phyloP scores from a whole-genome alignment of 2,329 filamentous ascomycete species.

The Calonectria ilicicola region DNA sequence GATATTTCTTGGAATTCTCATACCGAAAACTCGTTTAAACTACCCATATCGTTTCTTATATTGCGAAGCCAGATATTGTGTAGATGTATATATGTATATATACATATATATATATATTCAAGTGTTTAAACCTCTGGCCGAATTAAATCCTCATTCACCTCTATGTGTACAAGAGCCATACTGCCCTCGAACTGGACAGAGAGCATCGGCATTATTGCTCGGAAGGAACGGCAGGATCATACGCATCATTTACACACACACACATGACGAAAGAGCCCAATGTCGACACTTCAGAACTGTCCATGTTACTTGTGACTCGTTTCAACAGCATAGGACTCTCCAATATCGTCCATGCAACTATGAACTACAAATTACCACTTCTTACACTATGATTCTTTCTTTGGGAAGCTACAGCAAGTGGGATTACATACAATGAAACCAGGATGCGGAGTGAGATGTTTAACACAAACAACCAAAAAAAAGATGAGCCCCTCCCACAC shows the following conservation, averaged over 20 bases:
- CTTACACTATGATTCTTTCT: slow-evolving; percentile 4
- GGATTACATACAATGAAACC: slow-evolving; percentile 23
- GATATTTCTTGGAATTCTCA: background rate
- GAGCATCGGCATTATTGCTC: slow-evolving; percentile 19
- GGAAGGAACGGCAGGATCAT: slow-evolving; percentile 30
- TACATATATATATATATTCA: too few relatives aligned
- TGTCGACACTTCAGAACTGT: slow-evolving; percentile 26
- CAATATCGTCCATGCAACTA: slow-evolving; percentile 3
- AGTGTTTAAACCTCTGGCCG: too few relatives aligned
- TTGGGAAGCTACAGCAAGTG: background rate
- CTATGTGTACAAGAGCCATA: slow-evolving; percentile 19
- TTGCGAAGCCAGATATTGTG: background rate
- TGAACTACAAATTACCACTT: slow-evolving; percentile 15
- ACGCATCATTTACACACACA: slow-evolving; percentile 25
- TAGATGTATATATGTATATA: too few relatives aligned
- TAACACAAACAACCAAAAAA: background rate
- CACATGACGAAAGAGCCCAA: slow-evolving; percentile 32
- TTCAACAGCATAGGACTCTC: background rate
- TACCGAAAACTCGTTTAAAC: background rate
- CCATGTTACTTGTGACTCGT: background rate
- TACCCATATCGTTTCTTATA: background rate
- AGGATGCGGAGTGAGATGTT: slow-evolving; percentile 7
- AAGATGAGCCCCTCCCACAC: slow-evolving; percentile 1
- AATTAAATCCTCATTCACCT: too few relatives aligned
- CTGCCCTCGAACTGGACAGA: slow-evolving; percentile 30